A percentile compares a stretch with the other conserved stretches of the same genome.
Evolutionary conservation across 495 filamentous ascomycete genomes (phyloP).

Genomic region (Annulohypoxylon nitens): DNA sequence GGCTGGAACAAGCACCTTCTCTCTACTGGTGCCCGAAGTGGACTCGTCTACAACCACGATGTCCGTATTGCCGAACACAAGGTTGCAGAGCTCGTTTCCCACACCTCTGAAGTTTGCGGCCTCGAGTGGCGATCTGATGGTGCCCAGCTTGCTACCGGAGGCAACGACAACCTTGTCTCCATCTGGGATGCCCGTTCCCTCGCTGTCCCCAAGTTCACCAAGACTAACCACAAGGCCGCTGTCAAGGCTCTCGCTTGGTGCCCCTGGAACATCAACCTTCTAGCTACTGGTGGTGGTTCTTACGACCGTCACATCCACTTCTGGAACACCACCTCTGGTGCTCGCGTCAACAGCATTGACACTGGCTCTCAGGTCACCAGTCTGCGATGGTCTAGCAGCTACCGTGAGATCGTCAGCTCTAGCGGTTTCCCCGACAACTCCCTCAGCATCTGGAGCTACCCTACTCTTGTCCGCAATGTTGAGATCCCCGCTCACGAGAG

Average conservation of each 20-base stretch:
- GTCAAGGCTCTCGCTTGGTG: conserved; percentile 99
- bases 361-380: conserved; percentile 97
- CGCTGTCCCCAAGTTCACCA: conserved; percentile 94
- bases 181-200: conserved; percentile 98
- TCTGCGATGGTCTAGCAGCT: conserved; percentile 93
- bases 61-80: conserved; percentile 98
- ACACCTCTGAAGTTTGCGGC: conserved; percentile 97
- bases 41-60: conserved; percentile 99
- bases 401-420: conserved; percentile 97
- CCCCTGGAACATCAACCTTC: conserved; percentile 97
- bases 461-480: conserved; percentile 92
- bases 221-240: conserved; percentile 98
- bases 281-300: conserved; percentile 95
- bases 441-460: conserved; percentile 98
- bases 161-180: conserved; percentile 97
- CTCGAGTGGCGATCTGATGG: conserved; percentile 98
- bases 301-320: conserved; percentile 99
- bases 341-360: conserved; percentile 98
- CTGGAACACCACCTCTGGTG: conserved; percentile 98
- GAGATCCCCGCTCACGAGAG: conserved; percentile 99
- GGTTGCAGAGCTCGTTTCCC: conserved; percentile 93
- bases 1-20: conserved; percentile 98
- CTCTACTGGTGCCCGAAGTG: conserved; percentile 92
- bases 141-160: conserved; percentile 94
- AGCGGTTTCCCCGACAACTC: conserved; percentile 99